Evolutionary conservation across 2,329 filamentous ascomycete genomes (phyloP).

Genomic region (Cercospora sesami): DNA sequence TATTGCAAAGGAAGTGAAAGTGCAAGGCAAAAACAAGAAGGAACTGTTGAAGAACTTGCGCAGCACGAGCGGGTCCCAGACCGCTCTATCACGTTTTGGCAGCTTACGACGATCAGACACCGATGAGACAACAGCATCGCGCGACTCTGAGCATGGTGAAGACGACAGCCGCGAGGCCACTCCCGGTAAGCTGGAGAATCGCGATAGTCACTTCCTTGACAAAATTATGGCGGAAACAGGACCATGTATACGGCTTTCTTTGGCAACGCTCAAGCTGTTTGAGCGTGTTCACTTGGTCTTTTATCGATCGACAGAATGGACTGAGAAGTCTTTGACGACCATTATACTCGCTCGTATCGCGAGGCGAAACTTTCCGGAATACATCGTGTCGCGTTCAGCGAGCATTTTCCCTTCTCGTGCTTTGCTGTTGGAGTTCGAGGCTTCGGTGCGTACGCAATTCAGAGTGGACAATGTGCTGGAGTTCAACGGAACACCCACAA

Average conservation of each 20-base stretch:
- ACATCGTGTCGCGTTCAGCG: slow-evolving; percentile 83
- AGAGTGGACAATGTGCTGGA: slow-evolving; percentile 80
- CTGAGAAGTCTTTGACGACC: slow-evolving; percentile 90
- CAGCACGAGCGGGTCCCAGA: slow-evolving; percentile 71
- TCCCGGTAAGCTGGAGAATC: slow-evolving; percentile 54
- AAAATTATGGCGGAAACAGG: slow-evolving; percentile 79
- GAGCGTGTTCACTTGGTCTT: slow-evolving; percentile 94
- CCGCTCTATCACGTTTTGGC: slow-evolving; percentile 66
- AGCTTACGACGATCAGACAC: slow-evolving; percentile 66
- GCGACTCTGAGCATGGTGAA: slow-evolving; percentile 38
- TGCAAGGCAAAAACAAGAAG: slow-evolving; percentile 83
- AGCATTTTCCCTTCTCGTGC: slow-evolving; percentile 81
- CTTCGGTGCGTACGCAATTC: slow-evolving; percentile 77
- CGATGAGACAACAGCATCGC: slow-evolving; percentile 55
- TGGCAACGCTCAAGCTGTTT: slow-evolving; percentile 74
- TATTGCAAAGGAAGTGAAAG: slow-evolving; percentile 81
- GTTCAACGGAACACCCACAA: slow-evolving; percentile 68
- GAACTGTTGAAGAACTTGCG: slow-evolving; percentile 74
- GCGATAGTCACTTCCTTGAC: slow-evolving; percentile 70
- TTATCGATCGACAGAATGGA: slow-evolving; percentile 95
- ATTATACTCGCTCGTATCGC: slow-evolving; percentile 93
- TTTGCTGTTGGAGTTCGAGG: slow-evolving; percentile 83
- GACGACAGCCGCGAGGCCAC: slow-evolving; percentile 42
- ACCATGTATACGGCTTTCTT: slow-evolving; percentile 77
- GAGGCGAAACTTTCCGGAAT: slow-evolving; percentile 80